Evolutionary conservation across 2,329 filamentous ascomycete species (phyloP).

Genomic region (Westerdykella sp.): DNA sequence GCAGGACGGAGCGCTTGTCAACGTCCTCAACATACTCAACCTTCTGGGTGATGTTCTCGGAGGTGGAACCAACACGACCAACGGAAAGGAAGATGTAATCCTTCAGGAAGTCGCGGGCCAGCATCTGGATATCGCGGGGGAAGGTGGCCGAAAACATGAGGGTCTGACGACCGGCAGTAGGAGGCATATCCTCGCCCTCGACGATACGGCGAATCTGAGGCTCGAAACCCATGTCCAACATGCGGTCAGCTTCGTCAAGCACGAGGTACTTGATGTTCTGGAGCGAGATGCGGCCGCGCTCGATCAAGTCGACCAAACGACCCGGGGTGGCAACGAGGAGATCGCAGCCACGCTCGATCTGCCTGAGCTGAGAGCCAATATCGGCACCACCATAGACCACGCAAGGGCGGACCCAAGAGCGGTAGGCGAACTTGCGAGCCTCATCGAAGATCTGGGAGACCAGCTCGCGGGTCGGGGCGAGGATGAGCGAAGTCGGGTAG

Average conservation of each 20-base stretch:
- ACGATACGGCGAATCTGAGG: constrained; percentile 98
- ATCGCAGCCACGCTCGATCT: constrained; percentile 97
- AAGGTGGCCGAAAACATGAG: constrained; percentile 99
- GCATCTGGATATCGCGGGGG: constrained; percentile 98
- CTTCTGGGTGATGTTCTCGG: constrained; percentile 99
- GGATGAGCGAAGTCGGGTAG: constrained; percentile 89
- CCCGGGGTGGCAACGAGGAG: constrained; percentile 94
- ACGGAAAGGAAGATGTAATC: constrained; percentile 99
- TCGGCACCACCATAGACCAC: constrained; percentile 99
- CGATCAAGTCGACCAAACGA: constrained; percentile 94
- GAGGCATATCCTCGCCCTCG: constrained; percentile 96
- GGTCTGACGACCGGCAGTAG: constrained; percentile 76
- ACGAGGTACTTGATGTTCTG: constrained; percentile 99
- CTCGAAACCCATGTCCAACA: constrained; percentile 99
- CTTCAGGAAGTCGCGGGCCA: constrained; percentile 96
- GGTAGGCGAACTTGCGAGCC: constrained; percentile 95
- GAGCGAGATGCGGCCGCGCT: constrained; percentile 95
- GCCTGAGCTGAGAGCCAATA: constrained; percentile 94
- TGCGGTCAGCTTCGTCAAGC: constrained; percentile 97
- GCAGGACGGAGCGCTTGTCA: constrained; percentile 95
- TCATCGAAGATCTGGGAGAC: constrained; percentile 99
- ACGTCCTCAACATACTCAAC: constrained; percentile 94
- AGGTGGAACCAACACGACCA: constrained; percentile 95
- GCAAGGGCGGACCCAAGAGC: constrained; percentile 96
- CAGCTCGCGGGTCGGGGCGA: constrained; percentile 95